A percentile compares a stretch with the other conserved stretches of the same genome.
These are phyloP conservation scores for Pythium apleroticum DNA, from an alignment of 352 stramenopile species.

Conservation along the genomic window DNA sequence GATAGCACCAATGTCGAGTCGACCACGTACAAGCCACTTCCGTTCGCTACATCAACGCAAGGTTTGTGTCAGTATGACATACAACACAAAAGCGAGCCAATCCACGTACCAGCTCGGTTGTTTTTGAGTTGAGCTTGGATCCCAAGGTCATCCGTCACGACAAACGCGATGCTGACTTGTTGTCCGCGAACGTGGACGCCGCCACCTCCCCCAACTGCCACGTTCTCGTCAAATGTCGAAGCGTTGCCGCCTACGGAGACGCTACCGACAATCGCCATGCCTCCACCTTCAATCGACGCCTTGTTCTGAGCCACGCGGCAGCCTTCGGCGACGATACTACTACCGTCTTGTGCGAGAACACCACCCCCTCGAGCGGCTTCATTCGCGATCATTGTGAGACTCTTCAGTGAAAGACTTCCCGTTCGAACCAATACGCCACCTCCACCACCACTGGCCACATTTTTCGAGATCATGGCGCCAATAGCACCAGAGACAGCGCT, in stretches of 20 bases:
- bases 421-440: slow-evolving; percentile 19
- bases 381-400: slow-evolving; percentile 3
- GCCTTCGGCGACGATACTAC: background rate
- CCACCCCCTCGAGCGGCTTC: slow-evolving; percentile 10
- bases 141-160: background rate
- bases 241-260: background rate
- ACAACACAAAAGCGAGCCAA: background rate
- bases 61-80: background rate
- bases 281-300: slow-evolving; percentile 9
- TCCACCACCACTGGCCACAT: slow-evolving; percentile 24
- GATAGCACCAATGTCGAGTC: background rate
- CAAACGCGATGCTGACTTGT: slow-evolving; percentile 16
- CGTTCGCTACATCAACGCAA: slow-evolving; percentile 6
- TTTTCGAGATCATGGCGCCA: background rate
- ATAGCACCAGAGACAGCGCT: background rate
- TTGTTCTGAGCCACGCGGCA: slow-evolving; percentile 13
- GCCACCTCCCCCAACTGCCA: slow-evolving; percentile 22
- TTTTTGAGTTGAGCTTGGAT: background rate
- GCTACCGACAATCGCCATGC: slow-evolving; percentile 3
- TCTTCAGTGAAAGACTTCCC: background rate
- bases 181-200: slow-evolving; percentile 29
- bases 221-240: slow-evolving; percentile 6
- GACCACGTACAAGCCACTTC: slow-evolving; percentile 5
- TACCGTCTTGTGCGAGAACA: background rate
- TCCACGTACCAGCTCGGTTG: slow-evolving; percentile 23